Conservation (phyloP, 1,139 yeast genomes). For the Taphrina communis region DNA sequence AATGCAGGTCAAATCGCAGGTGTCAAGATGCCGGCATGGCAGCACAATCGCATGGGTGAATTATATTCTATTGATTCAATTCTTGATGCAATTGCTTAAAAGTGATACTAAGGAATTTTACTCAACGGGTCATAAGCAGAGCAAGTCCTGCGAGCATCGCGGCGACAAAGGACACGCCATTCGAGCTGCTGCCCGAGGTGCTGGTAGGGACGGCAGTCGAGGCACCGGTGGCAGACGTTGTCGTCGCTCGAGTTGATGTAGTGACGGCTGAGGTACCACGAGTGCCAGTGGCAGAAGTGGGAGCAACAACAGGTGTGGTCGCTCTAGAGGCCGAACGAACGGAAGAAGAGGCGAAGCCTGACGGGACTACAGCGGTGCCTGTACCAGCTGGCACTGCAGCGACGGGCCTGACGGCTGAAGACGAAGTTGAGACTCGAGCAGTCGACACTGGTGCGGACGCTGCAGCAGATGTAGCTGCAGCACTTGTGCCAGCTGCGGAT, state of each 20-base stretch:
- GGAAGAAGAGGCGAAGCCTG: conserved; percentile 6
- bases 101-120: not conserved
- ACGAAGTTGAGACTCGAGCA: not conserved
- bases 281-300: conserved; percentile 7
- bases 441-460: not conserved
- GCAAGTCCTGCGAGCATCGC: conserved; percentile 4
- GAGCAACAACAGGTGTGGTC: not conserved
- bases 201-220: conserved; percentile 1
- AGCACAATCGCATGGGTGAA: no score
- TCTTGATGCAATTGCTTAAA: not conserved
- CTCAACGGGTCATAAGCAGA: conserved; percentile 16
- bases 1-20: no score
- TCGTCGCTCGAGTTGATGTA: conserved; percentile 7
- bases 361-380: conserved; percentile 9
- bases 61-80: not conserved
- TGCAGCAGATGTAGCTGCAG: conserved; percentile 2
- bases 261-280: conserved; percentile 8
- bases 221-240: conserved; percentile 1
- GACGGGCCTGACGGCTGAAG: not conserved
- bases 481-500: not conserved
- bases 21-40: no score
- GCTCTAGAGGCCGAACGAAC: conserved; percentile 1
- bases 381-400: conserved; percentile 7
- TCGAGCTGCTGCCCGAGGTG: conserved; percentile 6
- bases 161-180: not conserved